Conservation (phyloP, 805 yeast species). For the Metschnikowia picachoensis region DNA sequence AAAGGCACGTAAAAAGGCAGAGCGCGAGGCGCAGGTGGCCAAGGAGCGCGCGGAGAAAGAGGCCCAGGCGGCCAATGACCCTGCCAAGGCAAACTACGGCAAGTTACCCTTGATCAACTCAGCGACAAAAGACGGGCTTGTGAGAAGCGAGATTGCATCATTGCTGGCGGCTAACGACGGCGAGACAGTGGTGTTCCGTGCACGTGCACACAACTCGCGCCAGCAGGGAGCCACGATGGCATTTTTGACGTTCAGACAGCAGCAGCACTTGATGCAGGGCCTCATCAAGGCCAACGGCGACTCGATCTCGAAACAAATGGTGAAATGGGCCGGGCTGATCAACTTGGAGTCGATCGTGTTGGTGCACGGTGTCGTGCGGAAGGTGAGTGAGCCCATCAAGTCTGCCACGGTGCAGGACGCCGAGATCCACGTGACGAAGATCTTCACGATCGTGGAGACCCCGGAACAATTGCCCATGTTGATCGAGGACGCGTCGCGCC, state of each 20-base stretch:
- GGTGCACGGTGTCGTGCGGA: constrained; percentile 79
- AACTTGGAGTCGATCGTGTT: constrained; percentile 88
- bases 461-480: constrained; percentile 91
- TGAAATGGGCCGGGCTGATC: constrained; percentile 88
- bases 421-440: constrained; percentile 74
- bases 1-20: constrained; percentile 90
- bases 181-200: constrained; percentile 78
- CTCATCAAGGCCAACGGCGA: constrained; percentile 50
- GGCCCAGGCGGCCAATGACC: constrained; percentile 68
- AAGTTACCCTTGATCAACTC: constrained; percentile 85
- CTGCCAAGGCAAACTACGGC: constrained; percentile 86
- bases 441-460: constrained; percentile 77
- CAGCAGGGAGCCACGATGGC: constrained; percentile 95
- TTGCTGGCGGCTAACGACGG: constrained; percentile 67
- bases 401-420: constrained; percentile 89
- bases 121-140: constrained; percentile 56
- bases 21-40: constrained; percentile 83
- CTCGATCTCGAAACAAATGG: constrained; percentile 85
- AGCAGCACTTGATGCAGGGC: constrained; percentile 83
- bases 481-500: constrained; percentile 94
- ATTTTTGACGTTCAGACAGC: constrained; percentile 90
- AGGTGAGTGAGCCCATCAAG: constrained; percentile 82
- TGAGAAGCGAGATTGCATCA: constrained; percentile 55
- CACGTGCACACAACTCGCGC: constrained; percentile 89
- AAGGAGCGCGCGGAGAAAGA: constrained; percentile 81